Conservation (phyloP, 1,139 yeast species). For the Lodderomyces oxycetoniae region DNA sequence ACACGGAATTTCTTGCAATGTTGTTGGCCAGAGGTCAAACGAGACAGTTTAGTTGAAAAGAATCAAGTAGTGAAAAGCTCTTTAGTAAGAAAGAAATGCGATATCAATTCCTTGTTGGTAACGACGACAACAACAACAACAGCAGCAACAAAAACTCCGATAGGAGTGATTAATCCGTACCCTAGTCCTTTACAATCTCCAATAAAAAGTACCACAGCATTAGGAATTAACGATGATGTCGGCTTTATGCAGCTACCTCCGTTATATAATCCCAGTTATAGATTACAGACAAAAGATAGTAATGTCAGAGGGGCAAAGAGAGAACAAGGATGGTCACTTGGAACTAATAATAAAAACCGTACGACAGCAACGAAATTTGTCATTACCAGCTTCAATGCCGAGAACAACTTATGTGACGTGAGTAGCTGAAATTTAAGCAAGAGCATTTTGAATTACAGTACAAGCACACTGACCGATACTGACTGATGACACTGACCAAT, state of each 20-base stretch:
- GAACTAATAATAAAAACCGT: background rate
- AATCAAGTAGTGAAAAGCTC: background rate
- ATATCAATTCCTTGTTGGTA: conserved; percentile 13
- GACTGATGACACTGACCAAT: no score
- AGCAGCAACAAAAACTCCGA: background rate
- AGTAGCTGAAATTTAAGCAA: conserved; percentile 5
- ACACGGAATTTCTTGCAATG: conserved; percentile 45
- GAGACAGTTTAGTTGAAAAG: conserved; percentile 2
- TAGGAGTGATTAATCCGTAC: conserved; percentile 13
- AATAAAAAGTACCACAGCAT: background rate
- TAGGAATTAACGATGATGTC: conserved; percentile 15
- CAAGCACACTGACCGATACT: no score
- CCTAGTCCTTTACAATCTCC: conserved; percentile 24
- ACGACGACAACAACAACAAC: conserved; percentile 11
- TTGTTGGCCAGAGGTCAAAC: conserved; percentile 34
- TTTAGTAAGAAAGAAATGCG: conserved; percentile 9
- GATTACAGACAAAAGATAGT: conserved; percentile 15
- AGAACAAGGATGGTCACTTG: background rate
- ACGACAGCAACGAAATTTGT: conserved; percentile 18
- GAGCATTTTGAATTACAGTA: no score
- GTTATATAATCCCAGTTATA: conserved; percentile 12
- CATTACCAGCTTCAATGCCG: conserved; percentile 24
- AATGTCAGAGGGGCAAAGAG: conserved; percentile 13
- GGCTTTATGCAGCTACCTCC: conserved; percentile 18
- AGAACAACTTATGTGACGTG: conserved; percentile 26